Conservation (phyloP, 148 eudicot genomes). For the Gaultheria prostrata region DNA sequence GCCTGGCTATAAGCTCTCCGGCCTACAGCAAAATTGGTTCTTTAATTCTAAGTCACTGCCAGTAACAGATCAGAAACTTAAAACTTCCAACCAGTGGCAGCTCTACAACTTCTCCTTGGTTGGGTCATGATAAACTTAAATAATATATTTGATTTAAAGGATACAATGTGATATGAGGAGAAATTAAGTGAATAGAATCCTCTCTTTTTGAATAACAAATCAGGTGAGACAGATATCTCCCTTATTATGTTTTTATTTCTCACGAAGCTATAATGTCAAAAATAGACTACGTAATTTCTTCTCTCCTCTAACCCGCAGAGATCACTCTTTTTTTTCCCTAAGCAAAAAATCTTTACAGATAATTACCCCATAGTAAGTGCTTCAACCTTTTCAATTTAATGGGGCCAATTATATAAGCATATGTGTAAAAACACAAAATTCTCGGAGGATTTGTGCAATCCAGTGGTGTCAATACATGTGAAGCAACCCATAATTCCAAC, state of each 20-base stretch:
- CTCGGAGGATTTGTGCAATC: neutral
- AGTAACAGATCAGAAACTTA: neutral
- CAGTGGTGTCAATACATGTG: neutral
- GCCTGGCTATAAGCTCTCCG: constrained; percentile 92
- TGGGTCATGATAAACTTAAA: neutral
- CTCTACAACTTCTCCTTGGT: neutral
- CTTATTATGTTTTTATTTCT: neutral
- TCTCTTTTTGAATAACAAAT: neutral
- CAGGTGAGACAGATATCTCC: neutral
- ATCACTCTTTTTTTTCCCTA: neutral
- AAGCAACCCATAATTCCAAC: neutral
- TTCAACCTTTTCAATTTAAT: neutral
- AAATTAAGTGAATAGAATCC: neutral
- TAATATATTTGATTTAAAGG: neutral
- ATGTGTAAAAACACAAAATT: neutral
- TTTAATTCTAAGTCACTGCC: neutral
- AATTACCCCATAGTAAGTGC: neutral
- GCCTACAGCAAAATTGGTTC: constrained; percentile 49
- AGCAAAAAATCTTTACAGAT: neutral
- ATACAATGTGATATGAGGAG: neutral
- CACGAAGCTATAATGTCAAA: neutral
- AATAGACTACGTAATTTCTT: neutral
- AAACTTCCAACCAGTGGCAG: neutral
- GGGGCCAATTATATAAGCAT: neutral
- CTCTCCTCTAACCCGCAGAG: neutral